Evolutionary conservation across 2,329 filamentous ascomycete genomes (phyloP).

Genomic region (Ceratocystis alfenasii): DNA sequence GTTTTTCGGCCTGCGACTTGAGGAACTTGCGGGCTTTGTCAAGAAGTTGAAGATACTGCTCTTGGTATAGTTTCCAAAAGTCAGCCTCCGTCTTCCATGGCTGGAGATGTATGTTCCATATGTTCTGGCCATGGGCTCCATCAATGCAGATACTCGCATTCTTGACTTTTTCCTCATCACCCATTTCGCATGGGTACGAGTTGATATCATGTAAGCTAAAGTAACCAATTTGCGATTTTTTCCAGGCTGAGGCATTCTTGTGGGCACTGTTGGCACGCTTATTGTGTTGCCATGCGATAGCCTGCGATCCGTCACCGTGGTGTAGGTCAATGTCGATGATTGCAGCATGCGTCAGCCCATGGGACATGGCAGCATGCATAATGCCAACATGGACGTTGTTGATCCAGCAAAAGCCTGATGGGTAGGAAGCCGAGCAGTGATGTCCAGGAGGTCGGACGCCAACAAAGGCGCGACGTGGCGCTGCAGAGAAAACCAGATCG

Average conservation of each 20-base stretch:
- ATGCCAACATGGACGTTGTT: slow-evolving; percentile 98
- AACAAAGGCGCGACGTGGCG: slow-evolving; percentile 70
- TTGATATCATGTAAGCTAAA: slow-evolving; percentile 98
- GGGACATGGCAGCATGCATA: slow-evolving; percentile 69
- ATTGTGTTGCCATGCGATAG: slow-evolving; percentile 87
- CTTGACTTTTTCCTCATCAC: slow-evolving; percentile 85
- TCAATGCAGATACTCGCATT: slow-evolving; percentile 92
- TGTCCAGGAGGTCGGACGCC: slow-evolving; percentile 88
- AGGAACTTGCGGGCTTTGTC: slow-evolving; percentile 72
- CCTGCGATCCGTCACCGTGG: slow-evolving; percentile 89
- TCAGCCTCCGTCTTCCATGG: slow-evolving; percentile 71
- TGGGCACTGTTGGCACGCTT: slow-evolving; percentile 58
- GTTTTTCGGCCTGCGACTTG: slow-evolving; percentile 54
- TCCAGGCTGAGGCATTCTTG: slow-evolving; percentile 63
- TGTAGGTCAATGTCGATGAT: slow-evolving; percentile 90
- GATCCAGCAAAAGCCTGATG: slow-evolving; percentile 95
- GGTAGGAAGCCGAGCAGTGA: slow-evolving; percentile 79
- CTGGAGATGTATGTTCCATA: slow-evolving; percentile 94
- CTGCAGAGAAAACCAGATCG: slow-evolving; percentile 60
- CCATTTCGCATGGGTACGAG: slow-evolving; percentile 89
- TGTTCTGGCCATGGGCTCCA: slow-evolving; percentile 80
- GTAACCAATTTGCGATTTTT: slow-evolving; percentile 83
- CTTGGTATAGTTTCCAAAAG: slow-evolving; percentile 81
- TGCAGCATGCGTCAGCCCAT: slow-evolving; percentile 84
- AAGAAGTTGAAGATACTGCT: slow-evolving; percentile 62